Evolutionary conservation across 2,329 filamentous ascomycete species (phyloP).

Genomic region (Arthrobotrys conoides): DNA sequence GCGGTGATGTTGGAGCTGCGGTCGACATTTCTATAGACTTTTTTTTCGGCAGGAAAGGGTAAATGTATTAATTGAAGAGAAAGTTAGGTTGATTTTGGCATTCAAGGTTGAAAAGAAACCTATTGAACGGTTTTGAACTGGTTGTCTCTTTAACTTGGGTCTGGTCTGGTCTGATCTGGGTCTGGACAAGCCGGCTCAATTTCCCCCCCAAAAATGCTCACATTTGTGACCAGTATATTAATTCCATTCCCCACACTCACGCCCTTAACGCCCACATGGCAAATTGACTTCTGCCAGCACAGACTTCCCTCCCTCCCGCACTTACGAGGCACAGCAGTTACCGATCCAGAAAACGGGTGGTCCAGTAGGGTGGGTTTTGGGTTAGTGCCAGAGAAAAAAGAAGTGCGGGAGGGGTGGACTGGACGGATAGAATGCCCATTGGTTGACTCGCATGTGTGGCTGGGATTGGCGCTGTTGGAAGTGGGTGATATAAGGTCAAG

Average conservation of each 20-base stretch:
- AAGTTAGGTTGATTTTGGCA: conserved; percentile 8
- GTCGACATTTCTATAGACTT: conserved; percentile 16
- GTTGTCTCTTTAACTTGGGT: background rate
- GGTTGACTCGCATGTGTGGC: conserved; percentile 3
- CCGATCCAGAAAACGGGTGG: background rate
- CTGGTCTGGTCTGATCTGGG: background rate
- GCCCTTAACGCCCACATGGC: conserved; percentile 32
- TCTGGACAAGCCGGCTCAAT: conserved; percentile 3
- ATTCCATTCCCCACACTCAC: conserved; percentile 13
- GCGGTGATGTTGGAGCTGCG: conserved; percentile 20
- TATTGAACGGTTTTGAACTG: conserved; percentile 18
- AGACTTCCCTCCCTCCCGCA: conserved; percentile 3
- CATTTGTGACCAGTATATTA: conserved; percentile 1
- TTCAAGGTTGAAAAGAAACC: background rate
- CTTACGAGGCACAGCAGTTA: conserved; percentile 28
- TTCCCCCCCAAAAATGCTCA: background rate
- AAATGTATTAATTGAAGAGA: conserved; percentile 10
- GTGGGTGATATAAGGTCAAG: conserved; percentile 14
- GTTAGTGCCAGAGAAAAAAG: conserved; percentile 11
- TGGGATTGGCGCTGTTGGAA: conserved; percentile 11
- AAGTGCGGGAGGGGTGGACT: background rate
- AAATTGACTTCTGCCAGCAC: conserved; percentile 45
- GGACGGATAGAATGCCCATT: conserved; percentile 37
- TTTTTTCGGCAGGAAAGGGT: background rate
- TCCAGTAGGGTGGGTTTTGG: conserved; percentile 17